A percentile compares a stretch with the other conserved stretches of the same genome.
phyloP scores from a whole-genome alignment of 2,329 filamentous ascomycete genomes.

The Lojkania enalia region DNA sequence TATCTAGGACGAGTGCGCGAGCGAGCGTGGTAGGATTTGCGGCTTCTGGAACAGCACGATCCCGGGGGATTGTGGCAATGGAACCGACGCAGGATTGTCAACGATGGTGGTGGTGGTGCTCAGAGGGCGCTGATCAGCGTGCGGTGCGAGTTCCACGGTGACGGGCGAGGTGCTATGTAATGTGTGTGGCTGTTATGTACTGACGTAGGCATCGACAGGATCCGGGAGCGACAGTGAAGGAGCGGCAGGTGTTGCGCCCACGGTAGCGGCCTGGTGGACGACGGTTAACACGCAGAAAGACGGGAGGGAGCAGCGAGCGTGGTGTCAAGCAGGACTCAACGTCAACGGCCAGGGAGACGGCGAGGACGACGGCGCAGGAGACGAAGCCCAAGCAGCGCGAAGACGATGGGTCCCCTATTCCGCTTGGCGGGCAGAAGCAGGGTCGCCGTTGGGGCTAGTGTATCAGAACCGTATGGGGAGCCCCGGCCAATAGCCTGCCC shows the following conservation, averaged over 20 bases:
- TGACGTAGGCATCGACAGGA: background rate
- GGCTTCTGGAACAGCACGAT: conserved; percentile 3
- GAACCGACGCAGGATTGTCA: background rate
- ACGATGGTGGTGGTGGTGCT: conserved; percentile 10
- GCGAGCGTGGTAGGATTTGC: conserved; percentile 12
- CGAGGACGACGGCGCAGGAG: conserved; percentile 1
- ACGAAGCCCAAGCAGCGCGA: background rate
- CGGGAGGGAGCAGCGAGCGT: too few species aligned
- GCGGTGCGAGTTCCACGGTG: background rate
- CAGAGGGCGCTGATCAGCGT: conserved; percentile 10
- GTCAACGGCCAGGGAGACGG: conserved; percentile 9
- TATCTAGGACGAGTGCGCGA: conserved; percentile 1
- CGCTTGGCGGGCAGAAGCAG: conserved; percentile 21
- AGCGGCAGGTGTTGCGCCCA: conserved; percentile 30
- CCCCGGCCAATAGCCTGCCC: conserved; percentile 25
- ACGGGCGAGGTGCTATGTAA: background rate
- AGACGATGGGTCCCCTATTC: conserved; percentile 23
- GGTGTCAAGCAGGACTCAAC: too few species aligned
- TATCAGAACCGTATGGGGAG: conserved; percentile 24
- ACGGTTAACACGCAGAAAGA: background rate
- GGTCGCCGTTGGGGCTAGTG: conserved; percentile 17
- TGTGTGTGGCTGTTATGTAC: too few species aligned
- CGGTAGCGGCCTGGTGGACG: conserved; percentile 2
- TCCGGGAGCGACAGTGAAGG: conserved; percentile 32
- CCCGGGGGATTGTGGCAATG: conserved; percentile 9